Conservation (phyloP, 2,329 filamentous ascomycete species). For the Chaetomium sp. region DNA sequence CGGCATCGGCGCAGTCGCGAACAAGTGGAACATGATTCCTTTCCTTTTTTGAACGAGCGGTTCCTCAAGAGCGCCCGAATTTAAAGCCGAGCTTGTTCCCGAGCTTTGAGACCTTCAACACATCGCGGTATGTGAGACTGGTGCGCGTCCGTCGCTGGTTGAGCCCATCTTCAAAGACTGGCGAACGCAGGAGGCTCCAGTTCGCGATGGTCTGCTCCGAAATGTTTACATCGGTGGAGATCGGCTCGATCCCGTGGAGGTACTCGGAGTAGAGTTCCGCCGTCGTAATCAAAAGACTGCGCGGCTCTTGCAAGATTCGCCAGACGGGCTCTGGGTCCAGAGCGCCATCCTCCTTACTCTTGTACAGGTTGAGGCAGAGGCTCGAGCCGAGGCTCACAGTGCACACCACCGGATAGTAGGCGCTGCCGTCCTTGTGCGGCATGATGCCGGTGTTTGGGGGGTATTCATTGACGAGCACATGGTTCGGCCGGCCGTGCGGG, state of each 20-base stretch:
- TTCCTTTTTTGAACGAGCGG: conserved; percentile 56
- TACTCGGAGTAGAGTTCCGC: conserved; percentile 68
- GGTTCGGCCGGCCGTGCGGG: conserved; percentile 78
- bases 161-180: conserved; percentile 52
- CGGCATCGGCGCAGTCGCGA: conserved; percentile 62
- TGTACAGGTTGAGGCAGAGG: conserved; percentile 76
- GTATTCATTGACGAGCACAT: conserved; percentile 94
- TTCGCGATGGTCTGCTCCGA: conserved; percentile 65
- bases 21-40: conserved; percentile 77
- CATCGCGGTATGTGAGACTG: conserved; percentile 83
- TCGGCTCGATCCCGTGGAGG: conserved; percentile 73
- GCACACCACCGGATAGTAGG: conserved; percentile 86
- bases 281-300: conserved; percentile 76
- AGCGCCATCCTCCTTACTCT: conserved; percentile 62
- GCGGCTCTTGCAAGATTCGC: conserved; percentile 77
- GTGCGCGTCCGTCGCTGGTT: conserved; percentile 63
- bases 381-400: conserved; percentile 83
- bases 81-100: conserved; percentile 62
- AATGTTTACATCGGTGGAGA: conserved; percentile 67
- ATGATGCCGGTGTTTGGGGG: conserved; percentile 88
- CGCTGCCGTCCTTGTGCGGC: conserved; percentile 89
- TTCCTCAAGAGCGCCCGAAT: conserved; percentile 36
- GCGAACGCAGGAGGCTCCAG: conserved; percentile 66
- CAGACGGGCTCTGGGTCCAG: conserved; percentile 53
- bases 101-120: conserved; percentile 76